Evolutionary conservation across 1,284 basidiomycete species (phyloP), one percentile per base, ranked within the genome.

Genomic region (Macrocybe sp.): DNA sequence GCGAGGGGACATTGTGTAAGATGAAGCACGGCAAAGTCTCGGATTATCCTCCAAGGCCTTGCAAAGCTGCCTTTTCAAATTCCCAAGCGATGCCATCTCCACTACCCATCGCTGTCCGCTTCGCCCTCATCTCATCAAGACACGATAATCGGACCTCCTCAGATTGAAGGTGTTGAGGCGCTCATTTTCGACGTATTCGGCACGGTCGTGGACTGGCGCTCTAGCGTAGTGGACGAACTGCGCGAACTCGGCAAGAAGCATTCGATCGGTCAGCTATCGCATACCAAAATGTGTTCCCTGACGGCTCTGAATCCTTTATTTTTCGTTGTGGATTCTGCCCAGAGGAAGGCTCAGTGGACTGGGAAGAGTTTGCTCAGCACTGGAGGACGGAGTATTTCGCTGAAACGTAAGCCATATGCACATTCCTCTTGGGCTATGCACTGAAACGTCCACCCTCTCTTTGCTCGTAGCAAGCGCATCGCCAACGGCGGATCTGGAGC

Each of bases 141-240:
- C 22, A 22, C 22, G 22, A 22, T 22, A 22, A 22, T 22, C 22
- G 22, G 22, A 22, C 2, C 22, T 22, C 22, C 22, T 22, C 22
- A 22, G 22, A 22, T 22, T 2, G 22, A 22, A 22, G 22, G 22
- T 22, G 66, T 85, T 9, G 72, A 81, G 45, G 81, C 73, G 0
- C 69, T 79, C 37, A 47, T 83, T 3, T 85, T 85, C 54, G 83
- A 86, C 50, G 75, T 79, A 6, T 79, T 84, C 48, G 82, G 83
- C 7, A 85, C 82, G 0, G 74, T 77, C 3, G 78, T 82, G 9
- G 77, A 84, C 54, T 85, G 81, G 81, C 68, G 72, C 45, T 64
- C 65, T 4, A 73, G 74, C 22, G 71, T 84, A 10, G 64, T 66
- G 3, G 59, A 62, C 4, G 68, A 75, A 41, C 60, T 85, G 6